These are phyloP conservation scores for Aegle marmelos DNA, from an alignment of 345 rosid genomes.

Conservation along the genomic window DNA sequence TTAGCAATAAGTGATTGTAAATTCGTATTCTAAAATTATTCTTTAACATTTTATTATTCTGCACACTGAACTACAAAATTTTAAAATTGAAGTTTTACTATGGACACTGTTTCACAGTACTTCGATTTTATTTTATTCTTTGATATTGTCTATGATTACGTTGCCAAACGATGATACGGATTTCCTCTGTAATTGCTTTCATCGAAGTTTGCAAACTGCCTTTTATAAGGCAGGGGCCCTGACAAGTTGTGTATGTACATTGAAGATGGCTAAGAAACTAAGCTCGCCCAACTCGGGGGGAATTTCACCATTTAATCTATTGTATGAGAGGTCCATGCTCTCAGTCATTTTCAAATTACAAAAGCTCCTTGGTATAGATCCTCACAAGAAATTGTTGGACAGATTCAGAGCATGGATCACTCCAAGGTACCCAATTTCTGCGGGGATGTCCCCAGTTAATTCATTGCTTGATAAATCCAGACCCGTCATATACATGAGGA, in stretches of 20 bases:
- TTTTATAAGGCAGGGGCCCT: neutral
- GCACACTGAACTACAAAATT: too few relatives aligned
- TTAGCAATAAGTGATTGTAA: too few relatives aligned
- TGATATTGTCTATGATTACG: constrained; percentile 68
- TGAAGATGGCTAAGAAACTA: neutral
- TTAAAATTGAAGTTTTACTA: too few relatives aligned
- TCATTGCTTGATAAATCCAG: constrained; percentile 29
- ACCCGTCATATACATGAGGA: neutral
- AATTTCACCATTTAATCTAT: constrained; percentile 17
- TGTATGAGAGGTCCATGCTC: neutral
- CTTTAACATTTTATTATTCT: too few relatives aligned
- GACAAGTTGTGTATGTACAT: neutral
- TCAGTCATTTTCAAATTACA: constrained; percentile 1
- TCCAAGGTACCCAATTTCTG: constrained; percentile 18
- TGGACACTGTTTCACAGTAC: too few relatives aligned
- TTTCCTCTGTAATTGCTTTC: neutral
- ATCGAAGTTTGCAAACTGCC: neutral
- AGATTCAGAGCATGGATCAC: constrained; percentile 21
- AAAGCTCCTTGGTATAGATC: constrained; percentile 20
- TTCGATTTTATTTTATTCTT: too few relatives aligned
- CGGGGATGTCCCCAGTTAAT: constrained; percentile 16
- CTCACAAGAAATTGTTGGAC: constrained; percentile 10
- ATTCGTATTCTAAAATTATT: too few relatives aligned
- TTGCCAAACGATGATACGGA: constrained; percentile 52
- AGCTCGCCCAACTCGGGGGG: constrained; percentile 8